Evolutionary conservation across 1,139 yeast species (phyloP).

Genomic region (Yamadazyma songkhlaensis): DNA sequence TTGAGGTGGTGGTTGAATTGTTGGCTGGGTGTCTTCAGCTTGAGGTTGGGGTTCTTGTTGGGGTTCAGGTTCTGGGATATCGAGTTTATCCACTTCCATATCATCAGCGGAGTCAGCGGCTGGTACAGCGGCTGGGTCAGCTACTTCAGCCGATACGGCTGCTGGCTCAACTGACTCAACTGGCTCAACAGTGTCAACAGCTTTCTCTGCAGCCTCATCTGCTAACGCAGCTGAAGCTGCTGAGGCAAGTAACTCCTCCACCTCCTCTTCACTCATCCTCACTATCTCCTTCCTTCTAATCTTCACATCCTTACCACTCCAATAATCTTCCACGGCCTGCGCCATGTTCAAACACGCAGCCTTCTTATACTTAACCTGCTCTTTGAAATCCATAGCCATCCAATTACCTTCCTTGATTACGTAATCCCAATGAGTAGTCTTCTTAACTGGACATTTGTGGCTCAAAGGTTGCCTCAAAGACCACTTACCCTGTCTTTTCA

Average conservation of each 20-base stretch:
- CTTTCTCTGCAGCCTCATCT: no score
- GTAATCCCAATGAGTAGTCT: conserved; percentile 65
- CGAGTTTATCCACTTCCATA: conserved; percentile 7
- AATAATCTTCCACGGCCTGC: conserved; percentile 70
- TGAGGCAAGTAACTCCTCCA: conserved; percentile 3
- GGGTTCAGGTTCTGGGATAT: neutral
- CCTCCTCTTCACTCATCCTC: conserved; percentile 2
- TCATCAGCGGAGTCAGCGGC: no score
- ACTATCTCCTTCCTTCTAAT: neutral
- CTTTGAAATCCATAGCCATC: conserved; percentile 79
- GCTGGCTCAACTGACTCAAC: no score
- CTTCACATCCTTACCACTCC: conserved; percentile 33
- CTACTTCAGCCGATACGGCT: no score
- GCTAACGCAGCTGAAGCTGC: no score
- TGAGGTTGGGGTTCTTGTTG: conserved; percentile 8
- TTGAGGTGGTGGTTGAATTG: neutral
- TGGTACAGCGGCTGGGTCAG: no score
- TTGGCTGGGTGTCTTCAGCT: no score
- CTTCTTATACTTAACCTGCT: conserved; percentile 63
- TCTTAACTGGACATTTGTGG: conserved; percentile 59
- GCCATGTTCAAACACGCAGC: conserved; percentile 72
- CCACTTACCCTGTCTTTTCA: conserved; percentile 88
- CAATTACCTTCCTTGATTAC: conserved; percentile 79
- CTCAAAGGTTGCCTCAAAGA: conserved; percentile 81
- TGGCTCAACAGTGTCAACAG: no score